Evolutionary conservation across 306 rosid genomes (phyloP).

Genomic region (Cucumis hystrix): DNA sequence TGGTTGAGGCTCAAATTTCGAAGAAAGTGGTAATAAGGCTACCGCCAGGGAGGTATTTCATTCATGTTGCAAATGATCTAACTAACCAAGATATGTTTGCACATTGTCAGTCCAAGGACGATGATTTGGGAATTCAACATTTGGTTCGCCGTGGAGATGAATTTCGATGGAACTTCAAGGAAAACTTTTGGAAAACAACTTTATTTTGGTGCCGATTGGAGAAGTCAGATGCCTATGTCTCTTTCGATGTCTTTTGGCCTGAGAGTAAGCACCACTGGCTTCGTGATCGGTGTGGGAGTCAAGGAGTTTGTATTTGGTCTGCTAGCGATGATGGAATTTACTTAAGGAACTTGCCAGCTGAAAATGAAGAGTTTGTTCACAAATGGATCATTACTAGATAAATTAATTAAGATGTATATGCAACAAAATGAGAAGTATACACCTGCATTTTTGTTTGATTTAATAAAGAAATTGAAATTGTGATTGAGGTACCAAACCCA

Average conservation of each 20-base stretch:
- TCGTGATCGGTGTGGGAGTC: not conserved
- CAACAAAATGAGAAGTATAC: not conserved
- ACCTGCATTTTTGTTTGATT: too few species aligned
- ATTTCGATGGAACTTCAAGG: not conserved
- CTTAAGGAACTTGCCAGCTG: not conserved
- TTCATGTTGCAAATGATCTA: not conserved
- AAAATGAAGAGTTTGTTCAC: not conserved
- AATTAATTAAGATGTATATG: too few species aligned
- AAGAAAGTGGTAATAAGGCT: too few species aligned
- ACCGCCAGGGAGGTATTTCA: not conserved
- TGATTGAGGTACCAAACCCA: too few species aligned
- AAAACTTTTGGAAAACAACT: not conserved
- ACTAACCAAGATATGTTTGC: not conserved
- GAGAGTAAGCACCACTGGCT: not conserved
- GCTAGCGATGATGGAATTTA: constrained; percentile 13
- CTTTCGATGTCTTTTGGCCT: constrained; percentile 1
- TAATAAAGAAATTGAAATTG: too few species aligned
- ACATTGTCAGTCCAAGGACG: constrained; percentile 6
- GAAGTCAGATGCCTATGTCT: not conserved
- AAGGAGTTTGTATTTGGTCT: not conserved
- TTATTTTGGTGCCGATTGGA: not conserved
- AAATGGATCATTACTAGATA: not conserved
- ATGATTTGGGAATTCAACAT: not conserved
- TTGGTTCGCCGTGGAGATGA: not conserved
- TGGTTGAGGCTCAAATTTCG: not conserved